Percentiles rank a stretch among this genome's conserved stretches.
phyloP scores from a whole-genome alignment of 2,329 filamentous ascomycete genomes.

The Neofusicoccum sp. region DNA sequence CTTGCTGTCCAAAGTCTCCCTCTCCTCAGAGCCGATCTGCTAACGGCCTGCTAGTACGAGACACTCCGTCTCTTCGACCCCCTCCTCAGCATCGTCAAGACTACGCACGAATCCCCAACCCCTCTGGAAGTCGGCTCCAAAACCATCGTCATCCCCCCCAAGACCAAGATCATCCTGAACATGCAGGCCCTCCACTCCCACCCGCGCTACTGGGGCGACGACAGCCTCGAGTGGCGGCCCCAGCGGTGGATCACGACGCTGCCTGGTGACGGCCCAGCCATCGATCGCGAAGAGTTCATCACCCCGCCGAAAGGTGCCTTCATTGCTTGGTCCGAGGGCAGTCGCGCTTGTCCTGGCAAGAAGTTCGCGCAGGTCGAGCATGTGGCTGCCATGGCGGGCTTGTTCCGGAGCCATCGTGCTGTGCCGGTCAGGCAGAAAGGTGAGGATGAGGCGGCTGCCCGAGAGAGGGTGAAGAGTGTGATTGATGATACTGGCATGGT shows the following conservation, averaged over 20 bases:
- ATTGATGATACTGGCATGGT: no score
- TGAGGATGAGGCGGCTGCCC: no score
- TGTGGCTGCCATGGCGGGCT: slow-evolving; percentile 25
- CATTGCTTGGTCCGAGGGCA: slow-evolving; percentile 27
- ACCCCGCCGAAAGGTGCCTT: slow-evolving; percentile 23
- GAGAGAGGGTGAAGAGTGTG: no score
- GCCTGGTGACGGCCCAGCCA: neutral
- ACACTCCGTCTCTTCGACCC: no score
- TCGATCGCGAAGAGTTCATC: slow-evolving; percentile 12
- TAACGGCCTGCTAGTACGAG: no score
- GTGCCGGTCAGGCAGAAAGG: no score
- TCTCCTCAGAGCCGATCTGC: no score
- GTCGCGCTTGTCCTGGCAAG: slow-evolving; percentile 29
- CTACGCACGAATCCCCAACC: no score
- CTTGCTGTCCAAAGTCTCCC: no score
- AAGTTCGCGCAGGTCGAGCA: slow-evolving; percentile 32
- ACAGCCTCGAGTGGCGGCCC: slow-evolving; percentile 34
- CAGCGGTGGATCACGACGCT: slow-evolving; percentile 35
- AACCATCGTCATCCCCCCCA: neutral
- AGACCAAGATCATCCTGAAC: neutral
- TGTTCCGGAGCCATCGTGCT: slow-evolving; percentile 21
- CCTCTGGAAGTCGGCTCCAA: no score
- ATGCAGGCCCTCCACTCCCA: slow-evolving; percentile 18
- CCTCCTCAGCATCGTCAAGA: no score
- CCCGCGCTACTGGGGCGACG: slow-evolving; percentile 31